A percentile compares a stretch with the other conserved stretches of the same genome.
These are phyloP conservation scores for Coix lacrymajobi DNA, from an alignment of 176 grass and related monocot genomes.

Conservation along the genomic window DNA sequence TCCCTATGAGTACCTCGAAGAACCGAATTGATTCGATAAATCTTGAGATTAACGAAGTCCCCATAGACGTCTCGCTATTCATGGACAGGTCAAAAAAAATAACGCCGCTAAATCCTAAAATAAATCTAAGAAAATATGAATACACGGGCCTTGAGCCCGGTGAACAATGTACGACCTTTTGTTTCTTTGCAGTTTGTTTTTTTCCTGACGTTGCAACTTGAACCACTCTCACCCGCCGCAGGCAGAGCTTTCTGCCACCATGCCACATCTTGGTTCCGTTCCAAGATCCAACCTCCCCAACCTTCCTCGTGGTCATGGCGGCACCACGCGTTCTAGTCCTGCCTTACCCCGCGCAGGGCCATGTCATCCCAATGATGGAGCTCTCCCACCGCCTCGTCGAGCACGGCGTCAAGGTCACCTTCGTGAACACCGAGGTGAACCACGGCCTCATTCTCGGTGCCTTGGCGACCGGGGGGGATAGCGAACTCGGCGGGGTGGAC, in stretches of 20 bases:
- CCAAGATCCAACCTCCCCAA: not conserved
- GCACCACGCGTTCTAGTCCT: not conserved
- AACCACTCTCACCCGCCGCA: not conserved
- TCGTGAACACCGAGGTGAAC: constrained; percentile 64
- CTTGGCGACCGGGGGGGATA: not conserved
- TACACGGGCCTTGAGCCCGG: too few relatives aligned
- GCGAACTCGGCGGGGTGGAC: constrained; percentile 25
- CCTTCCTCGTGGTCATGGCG: not conserved
- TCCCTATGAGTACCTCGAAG: too few relatives aligned
- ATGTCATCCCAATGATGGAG: constrained; percentile 59
- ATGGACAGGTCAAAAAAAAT: too few relatives aligned
- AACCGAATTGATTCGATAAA: too few relatives aligned
- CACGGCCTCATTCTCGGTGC: constrained; percentile 20
- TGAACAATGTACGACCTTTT: too few relatives aligned
- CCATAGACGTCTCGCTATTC: too few relatives aligned
- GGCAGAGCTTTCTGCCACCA: not conserved
- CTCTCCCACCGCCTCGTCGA: constrained; percentile 56
- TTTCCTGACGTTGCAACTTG: not conserved
- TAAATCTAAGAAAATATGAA: too few relatives aligned
- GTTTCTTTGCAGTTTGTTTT: not conserved
- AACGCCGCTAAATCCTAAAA: too few relatives aligned
- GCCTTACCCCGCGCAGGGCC: constrained; percentile 36
- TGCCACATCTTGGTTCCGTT: not conserved
- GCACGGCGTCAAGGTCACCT: constrained; percentile 67
- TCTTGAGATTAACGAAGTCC: too few relatives aligned